A percentile compares a stretch with the other conserved stretches of the same genome.
These are phyloP conservation scores for Geranium brycei DNA, from an alignment of 345 rosid species.

Conservation along the genomic window DNA sequence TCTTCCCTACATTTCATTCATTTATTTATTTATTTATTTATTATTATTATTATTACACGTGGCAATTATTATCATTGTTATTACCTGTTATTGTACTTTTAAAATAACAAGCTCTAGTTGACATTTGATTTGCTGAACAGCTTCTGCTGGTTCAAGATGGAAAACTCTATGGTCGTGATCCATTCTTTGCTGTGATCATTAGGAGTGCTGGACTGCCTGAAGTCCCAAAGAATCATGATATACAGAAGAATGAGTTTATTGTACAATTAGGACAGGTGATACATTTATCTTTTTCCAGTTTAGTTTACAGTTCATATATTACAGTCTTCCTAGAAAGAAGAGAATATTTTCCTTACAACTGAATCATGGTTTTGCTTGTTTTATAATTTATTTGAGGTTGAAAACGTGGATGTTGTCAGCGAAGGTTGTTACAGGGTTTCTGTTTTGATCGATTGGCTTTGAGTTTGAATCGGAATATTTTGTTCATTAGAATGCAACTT, in stretches of 20 bases:
- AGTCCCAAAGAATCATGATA: constrained; percentile 42
- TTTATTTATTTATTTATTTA: no score
- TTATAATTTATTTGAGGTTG: no score
- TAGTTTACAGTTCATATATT: constrained; percentile 3
- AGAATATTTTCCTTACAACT: neutral
- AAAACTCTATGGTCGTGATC: constrained; percentile 80
- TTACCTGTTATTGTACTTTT: neutral
- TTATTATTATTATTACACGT: no score
- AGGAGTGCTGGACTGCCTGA: constrained; percentile 71
- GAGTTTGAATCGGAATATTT: no score
- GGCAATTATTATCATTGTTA: no score
- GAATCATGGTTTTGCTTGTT: neutral
- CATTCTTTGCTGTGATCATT: constrained; percentile 50
- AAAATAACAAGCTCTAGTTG: no score
- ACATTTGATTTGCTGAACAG: constrained; percentile 23
- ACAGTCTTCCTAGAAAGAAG: neutral
- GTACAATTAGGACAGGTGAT: constrained; percentile 67
- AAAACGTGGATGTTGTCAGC: no score
- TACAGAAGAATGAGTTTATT: constrained; percentile 61
- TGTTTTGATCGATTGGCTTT: no score
- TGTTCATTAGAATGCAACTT: no score
- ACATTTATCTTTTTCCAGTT: neutral
- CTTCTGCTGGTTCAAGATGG: constrained; percentile 92
- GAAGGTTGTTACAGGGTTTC: no score
- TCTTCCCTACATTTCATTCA: neutral